Base-by-base conservation (phyloP, 176 grass and related monocot genomes). In the Thinopyrum elongatum region DNA sequence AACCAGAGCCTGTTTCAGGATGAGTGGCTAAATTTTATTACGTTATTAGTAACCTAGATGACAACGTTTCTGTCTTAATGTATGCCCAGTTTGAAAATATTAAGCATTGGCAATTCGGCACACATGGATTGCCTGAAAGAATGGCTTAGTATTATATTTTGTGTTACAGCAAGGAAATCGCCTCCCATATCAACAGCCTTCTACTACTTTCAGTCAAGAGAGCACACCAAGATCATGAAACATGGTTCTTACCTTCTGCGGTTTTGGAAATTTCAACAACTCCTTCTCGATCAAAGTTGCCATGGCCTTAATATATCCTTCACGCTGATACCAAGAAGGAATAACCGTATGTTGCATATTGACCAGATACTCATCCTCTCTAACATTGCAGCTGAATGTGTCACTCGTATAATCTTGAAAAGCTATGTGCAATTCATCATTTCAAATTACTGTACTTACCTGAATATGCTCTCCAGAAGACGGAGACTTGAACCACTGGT, bases 261-360 rank as follows among this genome's bases (percentile, higher is more conserved):
- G 94, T 59, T 88, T 85, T 84, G 76, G 82, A 96, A 99, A 99
- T 76, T 87, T 96, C 34, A 41, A 79, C 76, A 99, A 77, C 70
- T 96, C 94, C 3, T 91, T 99, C 88, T 99, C 90, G 78, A 99
- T 99, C 82, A 99, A 89, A 77, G 87, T 95, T 87, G 94, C 87
- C 94, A 96, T 99, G 62, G 97, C 88, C 82, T 99, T 99, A 82
- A 99, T 94, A 74, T 99, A 99, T 86, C 97, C 97, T 90, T 99
- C 97, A 74, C 97, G 94, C 69, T 99, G 97, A 82, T 99, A 99
- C 97, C 97, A 99, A 6, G 97, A 99, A 84, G 97, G 97, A 90
- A 99, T 99, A 68, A 99, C 97, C 27, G 97, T 99, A 82, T 99
- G 97, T 85, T 99, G 97, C 97, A 99, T 99, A 82, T 99, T 99